Evolutionary conservation across 148 eudicot genomes (phyloP).

Genomic region (Pharnaceum exiguum): DNA sequence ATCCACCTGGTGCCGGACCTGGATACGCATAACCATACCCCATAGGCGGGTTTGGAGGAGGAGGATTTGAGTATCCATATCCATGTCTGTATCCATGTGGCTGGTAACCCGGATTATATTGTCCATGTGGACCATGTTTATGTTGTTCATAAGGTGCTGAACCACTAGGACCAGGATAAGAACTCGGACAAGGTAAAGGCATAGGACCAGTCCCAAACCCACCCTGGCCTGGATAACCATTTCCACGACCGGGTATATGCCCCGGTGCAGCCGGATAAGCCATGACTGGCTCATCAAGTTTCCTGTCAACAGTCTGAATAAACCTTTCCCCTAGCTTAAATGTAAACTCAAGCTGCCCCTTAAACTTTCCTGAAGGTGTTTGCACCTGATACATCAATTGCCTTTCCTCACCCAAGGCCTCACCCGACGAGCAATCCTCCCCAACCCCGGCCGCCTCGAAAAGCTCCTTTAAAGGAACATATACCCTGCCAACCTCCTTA

Average conservation of each 20-base stretch:
- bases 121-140: too few species aligned
- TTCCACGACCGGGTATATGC: not conserved
- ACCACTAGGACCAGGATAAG: constrained; percentile 4
- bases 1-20: not conserved
- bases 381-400: constrained; percentile 24
- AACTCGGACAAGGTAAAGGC: not conserved
- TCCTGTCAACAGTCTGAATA: constrained; percentile 6
- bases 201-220: not conserved
- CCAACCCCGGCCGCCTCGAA: constrained; percentile 7
- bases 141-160: not conserved
- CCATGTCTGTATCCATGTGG: constrained; percentile 13
- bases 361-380: constrained; percentile 32
- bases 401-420: not conserved
- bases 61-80: constrained; percentile 8
- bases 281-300: constrained; percentile 10
- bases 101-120: not conserved
- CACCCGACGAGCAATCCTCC: not conserved
- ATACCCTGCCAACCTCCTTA: constrained; percentile 54
- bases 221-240: not conserved
- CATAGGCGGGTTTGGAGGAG: constrained; percentile 9
- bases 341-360: constrained; percentile 40
- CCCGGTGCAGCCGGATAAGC: not conserved
- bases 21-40: constrained; percentile 20
- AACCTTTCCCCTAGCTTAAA: constrained; percentile 49
- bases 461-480: constrained; percentile 48